phyloP scores from a whole-genome alignment of 1,139 yeast genomes.

The Candida sp. region DNA sequence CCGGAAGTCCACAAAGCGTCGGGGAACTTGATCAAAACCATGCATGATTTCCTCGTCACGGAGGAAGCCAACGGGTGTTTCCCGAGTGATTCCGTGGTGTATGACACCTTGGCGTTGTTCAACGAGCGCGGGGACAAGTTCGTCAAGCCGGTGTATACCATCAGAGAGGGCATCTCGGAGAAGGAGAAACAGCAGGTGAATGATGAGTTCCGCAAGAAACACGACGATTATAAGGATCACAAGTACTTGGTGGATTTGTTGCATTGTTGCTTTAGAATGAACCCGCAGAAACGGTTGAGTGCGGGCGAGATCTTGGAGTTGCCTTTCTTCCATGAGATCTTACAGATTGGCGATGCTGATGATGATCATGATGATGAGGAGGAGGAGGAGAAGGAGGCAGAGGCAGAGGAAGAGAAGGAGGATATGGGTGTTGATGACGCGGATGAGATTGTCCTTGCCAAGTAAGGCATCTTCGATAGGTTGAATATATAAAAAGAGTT shows the following conservation, averaged over 20 bases:
- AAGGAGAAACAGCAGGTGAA: conserved; percentile 8
- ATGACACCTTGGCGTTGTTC: conserved; percentile 40
- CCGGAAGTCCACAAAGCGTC: conserved; percentile 19
- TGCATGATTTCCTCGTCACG: conserved; percentile 31
- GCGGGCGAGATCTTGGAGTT: conserved; percentile 61
- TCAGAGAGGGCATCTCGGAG: conserved; percentile 7
- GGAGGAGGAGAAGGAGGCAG: not conserved
- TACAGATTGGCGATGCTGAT: conserved; percentile 20
- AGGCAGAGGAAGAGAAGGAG: not conserved
- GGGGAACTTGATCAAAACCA: conserved; percentile 38
- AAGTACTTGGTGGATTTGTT: conserved; percentile 57
- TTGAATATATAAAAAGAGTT: not conserved
- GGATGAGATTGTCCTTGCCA: conserved; percentile 40
- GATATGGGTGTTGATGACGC: conserved; percentile 16
- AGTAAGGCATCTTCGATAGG: not conserved
- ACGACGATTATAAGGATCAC: conserved; percentile 42
- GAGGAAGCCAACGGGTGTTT: conserved; percentile 40
- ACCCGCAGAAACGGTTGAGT: conserved; percentile 55
- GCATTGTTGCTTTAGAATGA: conserved; percentile 57
- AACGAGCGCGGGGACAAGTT: conserved; percentile 29
- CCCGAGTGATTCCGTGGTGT: conserved; percentile 43
- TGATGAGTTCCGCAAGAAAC: conserved; percentile 17
- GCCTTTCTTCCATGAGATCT: conserved; percentile 55
- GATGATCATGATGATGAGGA: not conserved
- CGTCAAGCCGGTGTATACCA: conserved; percentile 22